Evolutionary conservation across 2,329 filamentous ascomycete genomes (phyloP), one percentile per base, ranked within the genome.

Genomic region (Chrysoporthe cubensis): DNA sequence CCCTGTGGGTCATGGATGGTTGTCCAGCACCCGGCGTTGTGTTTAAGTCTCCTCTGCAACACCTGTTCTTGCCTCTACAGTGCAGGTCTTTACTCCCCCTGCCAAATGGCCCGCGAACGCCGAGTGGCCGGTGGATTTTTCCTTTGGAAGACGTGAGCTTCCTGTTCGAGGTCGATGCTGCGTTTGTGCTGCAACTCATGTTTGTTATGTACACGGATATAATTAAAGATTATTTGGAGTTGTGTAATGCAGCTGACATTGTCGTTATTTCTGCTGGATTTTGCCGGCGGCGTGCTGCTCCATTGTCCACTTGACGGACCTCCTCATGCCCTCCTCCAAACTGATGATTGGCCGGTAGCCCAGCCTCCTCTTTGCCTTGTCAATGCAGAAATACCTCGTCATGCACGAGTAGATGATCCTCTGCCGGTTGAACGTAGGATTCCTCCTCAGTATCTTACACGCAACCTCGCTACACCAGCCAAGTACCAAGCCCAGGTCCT

Each of bases 351-450:
- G 91, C 76, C 80, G 77, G 78, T 94, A 94, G 3, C 89, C 89
- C 66, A 94, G 80, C 72, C 91, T 82, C 73, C 77, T 82, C 83
- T 88, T 91, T 66, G 91, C 91, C 85, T 94, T 94, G 68, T 82
- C 81, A 76, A 93, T 93, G 79, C 89, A 88, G 79, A 91, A 93
- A 80, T 93, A 94, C 67, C 91, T 84, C 67, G 88, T 91, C 89
- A 93, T 91, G 76, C 86, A 89, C 75, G 87, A 88, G 77, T 90
- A 92, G 72, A 85, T 81, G 69, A 91, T 86, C 66, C 85, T 81
- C 79, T 87, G 83, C 72, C 84, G 82, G 74, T 81, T 89, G 73
- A 90, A 85, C 21, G 84, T 88, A 1, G 87, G 82, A 48, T 81
- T 81, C 76, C 83, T 85, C 65, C 84, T 76, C 58, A 88, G 71